These are phyloP conservation scores for Heterobasidion irregulare DNA, from an alignment of 1,284 basidiomycete genomes.

Conservation along the genomic window DNA sequence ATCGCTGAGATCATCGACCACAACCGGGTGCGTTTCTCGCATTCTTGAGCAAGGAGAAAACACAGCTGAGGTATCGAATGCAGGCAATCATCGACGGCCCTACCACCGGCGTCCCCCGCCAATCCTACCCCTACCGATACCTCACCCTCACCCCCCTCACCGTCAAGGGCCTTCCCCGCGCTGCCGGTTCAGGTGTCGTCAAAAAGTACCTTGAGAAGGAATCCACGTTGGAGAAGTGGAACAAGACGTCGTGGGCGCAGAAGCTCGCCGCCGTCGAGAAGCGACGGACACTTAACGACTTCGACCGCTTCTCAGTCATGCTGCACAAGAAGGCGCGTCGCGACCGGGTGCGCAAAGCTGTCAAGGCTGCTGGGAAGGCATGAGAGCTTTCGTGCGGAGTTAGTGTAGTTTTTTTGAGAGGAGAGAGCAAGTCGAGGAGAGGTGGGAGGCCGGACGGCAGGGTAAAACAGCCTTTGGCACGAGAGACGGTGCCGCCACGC, in stretches of 20 bases:
- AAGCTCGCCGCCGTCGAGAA: slow-evolving; percentile 75
- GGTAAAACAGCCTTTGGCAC: background rate
- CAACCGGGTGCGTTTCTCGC: slow-evolving; percentile 71
- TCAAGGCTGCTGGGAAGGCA: slow-evolving; percentile 43
- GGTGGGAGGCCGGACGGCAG: background rate
- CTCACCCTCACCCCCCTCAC: slow-evolving; percentile 86
- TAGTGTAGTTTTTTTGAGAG: background rate
- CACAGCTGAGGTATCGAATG: background rate
- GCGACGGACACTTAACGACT: slow-evolving; percentile 81
- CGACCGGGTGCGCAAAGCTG: slow-evolving; percentile 59
- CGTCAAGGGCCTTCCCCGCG: slow-evolving; percentile 84
- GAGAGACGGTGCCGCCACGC: background rate
- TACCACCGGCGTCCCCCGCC: slow-evolving; percentile 84
- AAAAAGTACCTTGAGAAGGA: slow-evolving; percentile 87
- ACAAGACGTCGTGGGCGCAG: slow-evolving; percentile 83
- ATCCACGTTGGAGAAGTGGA: slow-evolving; percentile 74
- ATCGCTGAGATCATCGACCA: slow-evolving; percentile 99
- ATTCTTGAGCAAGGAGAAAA: background rate
- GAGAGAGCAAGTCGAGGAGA: background rate
- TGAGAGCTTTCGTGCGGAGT: slow-evolving; percentile 12
- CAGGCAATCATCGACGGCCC: slow-evolving; percentile 97
- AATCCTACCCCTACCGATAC: slow-evolving; percentile 88
- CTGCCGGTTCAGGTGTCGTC: slow-evolving; percentile 74
- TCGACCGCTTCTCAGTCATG: slow-evolving; percentile 80
- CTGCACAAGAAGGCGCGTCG: slow-evolving; percentile 70